Percentiles rank a stretch among this genome's conserved stretches.
Conservation (phyloP, 106 monocot species). For the Gastrodia elata region DNA sequence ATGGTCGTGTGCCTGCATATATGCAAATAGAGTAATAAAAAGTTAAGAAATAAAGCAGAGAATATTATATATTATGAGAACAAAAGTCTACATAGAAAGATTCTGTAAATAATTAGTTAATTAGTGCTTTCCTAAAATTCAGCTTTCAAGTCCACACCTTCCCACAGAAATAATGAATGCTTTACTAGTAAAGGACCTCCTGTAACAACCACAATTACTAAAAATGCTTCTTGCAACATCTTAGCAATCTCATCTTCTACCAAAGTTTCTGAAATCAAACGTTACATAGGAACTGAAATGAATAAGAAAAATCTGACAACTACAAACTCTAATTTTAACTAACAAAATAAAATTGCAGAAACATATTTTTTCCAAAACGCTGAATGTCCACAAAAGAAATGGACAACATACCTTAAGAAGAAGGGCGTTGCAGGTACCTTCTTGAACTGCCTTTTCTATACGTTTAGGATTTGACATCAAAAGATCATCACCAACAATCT, state of each 20-base stretch:
- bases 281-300: background rate
- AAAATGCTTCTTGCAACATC: background rate
- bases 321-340: background rate
- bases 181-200: background rate
- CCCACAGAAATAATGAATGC: background rate
- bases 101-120: background rate
- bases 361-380: background rate
- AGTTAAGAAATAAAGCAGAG: background rate
- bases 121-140: background rate
- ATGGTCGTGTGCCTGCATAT: background rate
- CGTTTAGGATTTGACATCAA: conserved; percentile 86
- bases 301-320: background rate
- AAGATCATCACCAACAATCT: conserved; percentile 93
- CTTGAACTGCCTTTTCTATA: conserved; percentile 65
- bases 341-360: background rate
- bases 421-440: conserved; percentile 83
- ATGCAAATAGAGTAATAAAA: background rate
- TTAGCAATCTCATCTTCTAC: background rate
- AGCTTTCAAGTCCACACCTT: background rate
- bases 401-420: conserved; percentile 73
- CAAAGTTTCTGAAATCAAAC: background rate
- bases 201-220: background rate
- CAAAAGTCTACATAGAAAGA: background rate
- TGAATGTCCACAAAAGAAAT: background rate
- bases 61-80: background rate